phyloP scores from a whole-genome alignment of 2,329 filamentous ascomycete species.

The Colletotrichum noveboracense region DNA sequence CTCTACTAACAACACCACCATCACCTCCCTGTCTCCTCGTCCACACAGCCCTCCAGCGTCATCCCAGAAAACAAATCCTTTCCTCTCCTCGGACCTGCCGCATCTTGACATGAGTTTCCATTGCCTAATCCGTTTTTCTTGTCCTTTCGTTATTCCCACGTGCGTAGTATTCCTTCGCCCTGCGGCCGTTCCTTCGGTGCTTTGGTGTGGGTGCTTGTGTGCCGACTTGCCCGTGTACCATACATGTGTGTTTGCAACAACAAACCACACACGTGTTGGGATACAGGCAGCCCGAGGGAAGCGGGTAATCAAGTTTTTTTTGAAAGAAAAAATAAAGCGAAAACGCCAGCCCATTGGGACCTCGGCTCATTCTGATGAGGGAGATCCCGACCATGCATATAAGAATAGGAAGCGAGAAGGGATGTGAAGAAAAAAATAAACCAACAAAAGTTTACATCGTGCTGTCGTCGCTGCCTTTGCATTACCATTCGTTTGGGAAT shows the following conservation, averaged over 20 bases:
- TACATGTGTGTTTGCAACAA: neutral
- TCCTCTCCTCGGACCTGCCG: constrained; percentile 3
- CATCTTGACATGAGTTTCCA: neutral
- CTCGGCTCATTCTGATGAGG: neutral
- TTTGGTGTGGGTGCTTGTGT: neutral
- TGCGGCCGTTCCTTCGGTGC: neutral
- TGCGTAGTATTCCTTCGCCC: neutral
- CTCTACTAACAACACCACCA: neutral
- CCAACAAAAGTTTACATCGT: constrained; percentile 19
- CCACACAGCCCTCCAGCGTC: neutral
- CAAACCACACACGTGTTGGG: neutral
- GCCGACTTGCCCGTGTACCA: neutral
- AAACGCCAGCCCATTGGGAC: constrained; percentile 10
- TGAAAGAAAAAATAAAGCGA: neutral
- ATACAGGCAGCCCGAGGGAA: neutral
- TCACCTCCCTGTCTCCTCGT: neutral
- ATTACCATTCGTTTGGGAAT: constrained; percentile 19
- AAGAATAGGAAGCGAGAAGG: constrained; percentile 5
- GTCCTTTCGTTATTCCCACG: neutral
- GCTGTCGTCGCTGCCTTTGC: constrained; percentile 20
- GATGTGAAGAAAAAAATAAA: neutral
- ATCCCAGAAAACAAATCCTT: neutral
- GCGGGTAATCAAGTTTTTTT: neutral
- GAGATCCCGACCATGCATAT: constrained; percentile 16
- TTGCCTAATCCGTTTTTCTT: neutral